Evolutionary conservation across 352 stramenopile genomes (phyloP), one percentile per base, ranked within the genome.

Genomic region (Phytophthora citrophthora): DNA sequence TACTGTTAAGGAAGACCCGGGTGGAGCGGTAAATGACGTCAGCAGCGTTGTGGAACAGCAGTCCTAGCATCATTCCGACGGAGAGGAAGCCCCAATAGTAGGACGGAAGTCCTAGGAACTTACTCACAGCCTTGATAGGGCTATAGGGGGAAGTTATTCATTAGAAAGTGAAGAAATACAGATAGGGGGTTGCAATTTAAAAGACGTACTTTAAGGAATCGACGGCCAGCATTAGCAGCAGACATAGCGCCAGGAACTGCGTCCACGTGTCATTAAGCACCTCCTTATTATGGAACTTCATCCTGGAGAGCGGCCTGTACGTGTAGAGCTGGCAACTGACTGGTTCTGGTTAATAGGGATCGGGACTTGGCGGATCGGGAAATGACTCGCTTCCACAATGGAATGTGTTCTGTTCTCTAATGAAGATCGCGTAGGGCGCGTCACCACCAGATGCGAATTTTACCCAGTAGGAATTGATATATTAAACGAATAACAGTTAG

Each of bases 1-100:
- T 98, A 49, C 89, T 98, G 78, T 98, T 94, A 70, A 99, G 97
- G 71, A 99, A 99, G 20, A 99, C 85, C 46, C 88, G 83, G 38
- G 81, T 79, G 41, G 74, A 89, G 56, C 74, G 74, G 74, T 96
- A 96, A 47, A 94, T 81, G 41, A 91, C 85, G 61, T 94, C 85
- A 36, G 80, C 75, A 5, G 88, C 63, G 74, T 96, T 93, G 68
- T 89, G 76, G 61, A 80, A 93, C 15, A 96, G 61, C 48, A 93
- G 48, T 18, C 64, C 71, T 24, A 94, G 71, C 73, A 92, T 89
- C 48, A 90, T 82, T 2, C 70, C 68, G 11, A 94, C 78, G 36
- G 68, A 72, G 4, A 89, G 44, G 20, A 89, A 54, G 12, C 84
- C 86, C 70, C 84, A 90, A 62, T 91, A 91, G 41, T 73, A 91